Evolutionary conservation across 192 early-diverging fungal genomes (phyloP).

Genomic region (Linderina pennispora): DNA sequence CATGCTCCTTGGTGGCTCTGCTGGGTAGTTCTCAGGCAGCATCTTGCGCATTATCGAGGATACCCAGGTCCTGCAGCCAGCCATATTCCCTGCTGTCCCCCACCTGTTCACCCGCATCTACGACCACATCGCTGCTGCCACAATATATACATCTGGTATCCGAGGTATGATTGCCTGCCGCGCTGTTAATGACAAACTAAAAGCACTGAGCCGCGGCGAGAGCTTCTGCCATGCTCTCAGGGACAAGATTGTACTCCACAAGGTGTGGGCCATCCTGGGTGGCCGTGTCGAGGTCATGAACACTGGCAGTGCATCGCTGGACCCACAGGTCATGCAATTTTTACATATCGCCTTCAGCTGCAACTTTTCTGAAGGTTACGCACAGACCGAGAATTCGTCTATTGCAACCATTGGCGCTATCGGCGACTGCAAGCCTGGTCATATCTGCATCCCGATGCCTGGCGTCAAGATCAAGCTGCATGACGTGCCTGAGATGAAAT

Average conservation of each 20-base stretch:
- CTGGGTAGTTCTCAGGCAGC: slow-evolving; percentile 69
- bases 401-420: slow-evolving; percentile 21
- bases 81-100: slow-evolving; percentile 82
- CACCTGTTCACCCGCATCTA: slow-evolving; percentile 85
- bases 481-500: slow-evolving; percentile 85
- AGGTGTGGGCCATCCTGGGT: slow-evolving; percentile 68
- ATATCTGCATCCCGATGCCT: slow-evolving; percentile 71
- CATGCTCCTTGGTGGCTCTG: slow-evolving; percentile 54
- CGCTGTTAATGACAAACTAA: slow-evolving; percentile 55
- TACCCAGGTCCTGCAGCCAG: slow-evolving; percentile 74
- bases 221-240: slow-evolving; percentile 62
- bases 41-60: slow-evolving; percentile 70
- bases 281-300: slow-evolving; percentile 55
- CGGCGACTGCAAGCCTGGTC: slow-evolving; percentile 43
- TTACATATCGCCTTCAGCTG: slow-evolving; percentile 56
- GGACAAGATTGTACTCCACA: slow-evolving; percentile 79
- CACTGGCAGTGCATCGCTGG: slow-evolving; percentile 60
- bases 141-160: slow-evolving; percentile 52
- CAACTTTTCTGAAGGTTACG: slow-evolving; percentile 52
- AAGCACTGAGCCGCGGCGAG: slow-evolving; percentile 44
- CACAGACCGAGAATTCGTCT: slow-evolving; percentile 25
- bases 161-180: slow-evolving; percentile 53
- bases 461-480: slow-evolving; percentile 76
- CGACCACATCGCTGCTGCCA: slow-evolving; percentile 57
- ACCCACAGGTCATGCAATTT: slow-evolving; percentile 55